Conservation (phyloP, 805 yeast species). For the Jamesozyma hellenica region DNA sequence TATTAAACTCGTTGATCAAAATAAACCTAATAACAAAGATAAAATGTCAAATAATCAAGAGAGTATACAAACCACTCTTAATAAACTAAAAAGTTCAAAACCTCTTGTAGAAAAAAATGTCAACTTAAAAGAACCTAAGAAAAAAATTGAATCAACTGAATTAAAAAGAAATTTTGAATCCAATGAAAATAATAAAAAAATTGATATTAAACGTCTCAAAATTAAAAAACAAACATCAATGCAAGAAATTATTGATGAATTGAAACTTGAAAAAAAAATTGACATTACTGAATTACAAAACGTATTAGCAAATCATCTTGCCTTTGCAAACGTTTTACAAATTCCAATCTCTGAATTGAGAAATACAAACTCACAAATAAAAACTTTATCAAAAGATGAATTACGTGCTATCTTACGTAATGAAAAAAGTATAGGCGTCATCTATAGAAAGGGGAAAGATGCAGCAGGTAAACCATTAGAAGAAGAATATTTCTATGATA, state of each 20-base stretch:
- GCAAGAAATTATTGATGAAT: too few relatives aligned
- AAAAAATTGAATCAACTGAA: too few relatives aligned
- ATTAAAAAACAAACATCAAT: conserved; percentile 1
- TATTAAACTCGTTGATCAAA: too few relatives aligned
- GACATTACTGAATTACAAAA: conserved; percentile 47
- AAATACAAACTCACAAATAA: conserved; percentile 47
- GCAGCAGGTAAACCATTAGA: conserved; percentile 94
- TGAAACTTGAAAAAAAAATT: conserved; percentile 21
- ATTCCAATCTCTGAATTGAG: conserved; percentile 72
- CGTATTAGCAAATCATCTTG: conserved; percentile 72
- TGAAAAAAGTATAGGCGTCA: conserved; percentile 54
- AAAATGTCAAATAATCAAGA: too few relatives aligned
- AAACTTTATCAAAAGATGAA: conserved; percentile 37
- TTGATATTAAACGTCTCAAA: not conserved
- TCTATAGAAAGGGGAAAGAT: conserved; percentile 82
- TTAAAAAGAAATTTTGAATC: too few relatives aligned
- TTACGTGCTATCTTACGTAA: conserved; percentile 37
- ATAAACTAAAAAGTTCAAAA: too few relatives aligned
- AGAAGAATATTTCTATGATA: conserved; percentile 84
- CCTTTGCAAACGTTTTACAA: conserved; percentile 80
- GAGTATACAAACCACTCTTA: too few relatives aligned
- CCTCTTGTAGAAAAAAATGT: too few relatives aligned
- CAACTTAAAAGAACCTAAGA: too few relatives aligned
- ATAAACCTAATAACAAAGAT: not conserved
- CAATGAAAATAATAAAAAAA: not conserved